Percentiles rank a stretch among this genome's conserved stretches.
Evolutionary conservation across 345 rosid species (phyloP).

Genomic region (Passiflora organensis): DNA sequence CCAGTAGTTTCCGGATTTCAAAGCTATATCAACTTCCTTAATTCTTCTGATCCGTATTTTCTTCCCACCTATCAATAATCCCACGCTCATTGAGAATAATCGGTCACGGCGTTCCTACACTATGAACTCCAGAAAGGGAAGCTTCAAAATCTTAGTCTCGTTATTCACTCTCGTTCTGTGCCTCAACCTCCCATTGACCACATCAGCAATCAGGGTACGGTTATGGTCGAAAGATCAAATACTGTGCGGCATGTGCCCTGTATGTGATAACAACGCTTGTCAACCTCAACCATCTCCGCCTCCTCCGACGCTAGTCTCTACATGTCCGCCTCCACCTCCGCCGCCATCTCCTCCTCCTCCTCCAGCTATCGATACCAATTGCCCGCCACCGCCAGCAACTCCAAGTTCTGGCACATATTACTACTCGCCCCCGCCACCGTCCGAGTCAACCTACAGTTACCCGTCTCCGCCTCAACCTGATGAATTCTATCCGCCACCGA

Average conservation of each 20-base stretch:
- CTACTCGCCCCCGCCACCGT: conserved; percentile 11
- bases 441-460: conserved; percentile 5
- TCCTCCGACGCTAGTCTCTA: conserved; percentile 12
- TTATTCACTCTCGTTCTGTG: background rate
- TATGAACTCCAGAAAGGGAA: background rate
- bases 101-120: background rate
- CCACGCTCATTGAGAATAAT: background rate
- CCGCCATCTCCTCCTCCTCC: conserved; percentile 24
- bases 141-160: background rate
- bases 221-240: conserved; percentile 27
- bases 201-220: background rate
- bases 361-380: conserved; percentile 13
- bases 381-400: conserved; percentile 22
- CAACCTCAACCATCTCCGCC: conserved; percentile 28
- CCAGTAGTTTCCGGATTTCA: background rate
- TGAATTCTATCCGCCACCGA: conserved; percentile 15
- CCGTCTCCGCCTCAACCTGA: conserved; percentile 22
- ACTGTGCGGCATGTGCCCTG: conserved; percentile 30
- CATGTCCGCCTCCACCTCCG: conserved; percentile 31
- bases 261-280: conserved; percentile 37
- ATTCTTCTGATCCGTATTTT: background rate
- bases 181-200: conserved; percentile 1
- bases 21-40: background rate
- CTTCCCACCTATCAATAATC: no score
- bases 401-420: conserved; percentile 8